Base-by-base conservation (phyloP, 495 filamentous ascomycete genomes). In the Neurospora africana region DNA sequence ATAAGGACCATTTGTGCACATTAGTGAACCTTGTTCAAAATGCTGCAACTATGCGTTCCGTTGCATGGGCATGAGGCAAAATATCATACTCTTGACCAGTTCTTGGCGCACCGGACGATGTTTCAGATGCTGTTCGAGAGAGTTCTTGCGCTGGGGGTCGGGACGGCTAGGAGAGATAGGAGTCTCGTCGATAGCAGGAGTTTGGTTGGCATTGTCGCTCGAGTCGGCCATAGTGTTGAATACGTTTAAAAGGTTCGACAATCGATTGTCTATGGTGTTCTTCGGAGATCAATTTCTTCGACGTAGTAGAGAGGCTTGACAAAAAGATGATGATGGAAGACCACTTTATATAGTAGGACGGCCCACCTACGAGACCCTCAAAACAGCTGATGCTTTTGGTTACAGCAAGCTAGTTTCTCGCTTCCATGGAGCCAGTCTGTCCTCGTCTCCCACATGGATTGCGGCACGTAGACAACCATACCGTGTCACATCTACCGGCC, bases 71-170 rank as follows among this genome's bases (percentile, higher is more conserved):
- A 41, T 9, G 53, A 68, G 23, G 68, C 70, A n/a, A 69, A 71
- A 58, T 53, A 67, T 68, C 87, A 39, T 86, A 94, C 92, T 91
- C 76, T 94, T 91, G 69, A 97, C 92, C 69, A 97, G 89, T 72
- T 97, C 93, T 77, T 93, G 84, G 53, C 88, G 84, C 27, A 94
- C 91, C 13, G 93, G 93, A 43, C 93, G 91, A 71, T 87, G 88
- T 77, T 90, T 88, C 72, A 97, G 87, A 76, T 94, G 92, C 76
- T 91, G 92, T 82, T 95, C 93, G 38, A 97, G 88, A n/a, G 91
- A 93, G 83, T 96, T 90, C 81, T 92, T 92, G 76, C 94, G 90
- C 75, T 89, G 89, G 1, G 74, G 47, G 72, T 83, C 80, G 27
- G 81, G 79, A 27, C 79, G 76, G 73, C 87, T 83, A 70, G 91